Conservation (phyloP, 306 rosid genomes). For the Rosa lucieae region DNA sequence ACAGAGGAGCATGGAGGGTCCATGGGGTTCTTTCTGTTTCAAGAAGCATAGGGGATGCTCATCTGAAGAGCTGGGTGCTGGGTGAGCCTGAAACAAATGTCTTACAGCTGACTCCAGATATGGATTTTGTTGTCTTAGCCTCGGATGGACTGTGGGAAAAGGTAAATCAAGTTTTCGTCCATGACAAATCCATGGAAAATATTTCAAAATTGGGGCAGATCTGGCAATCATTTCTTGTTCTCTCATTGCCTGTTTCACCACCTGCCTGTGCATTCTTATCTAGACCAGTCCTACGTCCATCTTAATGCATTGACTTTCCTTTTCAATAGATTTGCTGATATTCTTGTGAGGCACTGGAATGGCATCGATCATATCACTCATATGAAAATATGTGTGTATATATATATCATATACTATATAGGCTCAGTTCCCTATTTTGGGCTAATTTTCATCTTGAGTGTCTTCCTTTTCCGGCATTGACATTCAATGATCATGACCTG, state of each 20-base stretch:
- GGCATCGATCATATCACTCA: neutral
- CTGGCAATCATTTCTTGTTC: neutral
- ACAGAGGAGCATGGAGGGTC: constrained; percentile 66
- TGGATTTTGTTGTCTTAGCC: constrained; percentile 67
- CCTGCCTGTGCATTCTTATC: neutral
- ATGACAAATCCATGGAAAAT: neutral
- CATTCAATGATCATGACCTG: neutral
- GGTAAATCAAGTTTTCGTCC: constrained; percentile 27
- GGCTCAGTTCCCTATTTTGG: neutral
- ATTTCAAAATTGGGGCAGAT: neutral
- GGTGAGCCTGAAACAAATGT: constrained; percentile 70
- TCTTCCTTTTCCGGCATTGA: neutral
- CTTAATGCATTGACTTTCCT: neutral
- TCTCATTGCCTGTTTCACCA: neutral
- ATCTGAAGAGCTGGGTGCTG: constrained; percentile 59
- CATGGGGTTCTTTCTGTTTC: constrained; percentile 66
- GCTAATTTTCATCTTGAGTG: neutral
- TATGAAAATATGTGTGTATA: neutral
- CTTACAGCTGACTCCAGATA: constrained; percentile 43
- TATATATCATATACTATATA: no score
- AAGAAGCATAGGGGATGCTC: constrained; percentile 73
- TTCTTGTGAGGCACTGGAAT: neutral
- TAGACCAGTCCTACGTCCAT: neutral
- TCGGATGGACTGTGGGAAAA: constrained; percentile 73
- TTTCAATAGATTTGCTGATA: neutral